Conservation (phyloP, 2,329 filamentous ascomycete genomes). For the Alternaria sp. region DNA sequence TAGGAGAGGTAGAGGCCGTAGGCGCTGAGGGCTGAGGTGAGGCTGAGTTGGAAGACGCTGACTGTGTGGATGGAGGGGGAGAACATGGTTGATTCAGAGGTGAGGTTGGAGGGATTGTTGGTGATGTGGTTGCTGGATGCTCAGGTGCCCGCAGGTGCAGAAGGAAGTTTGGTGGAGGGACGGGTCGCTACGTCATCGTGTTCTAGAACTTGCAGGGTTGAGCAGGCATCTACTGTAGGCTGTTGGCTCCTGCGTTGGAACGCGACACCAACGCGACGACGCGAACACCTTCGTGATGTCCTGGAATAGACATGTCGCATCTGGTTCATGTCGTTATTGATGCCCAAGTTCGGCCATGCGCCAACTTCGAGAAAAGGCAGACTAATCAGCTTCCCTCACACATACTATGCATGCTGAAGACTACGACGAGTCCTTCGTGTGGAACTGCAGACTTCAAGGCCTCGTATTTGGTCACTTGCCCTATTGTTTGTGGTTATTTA, state of each 20-base stretch:
- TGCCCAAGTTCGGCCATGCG: neutral
- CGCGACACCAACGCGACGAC: neutral
- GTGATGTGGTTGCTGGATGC: neutral
- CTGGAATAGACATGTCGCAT: neutral
- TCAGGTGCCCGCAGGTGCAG: too few relatives aligned
- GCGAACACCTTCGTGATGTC: neutral
- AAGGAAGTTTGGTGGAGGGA: neutral
- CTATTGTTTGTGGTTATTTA: neutral
- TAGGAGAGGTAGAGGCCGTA: constrained; percentile 44
- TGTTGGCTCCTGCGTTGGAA: neutral
- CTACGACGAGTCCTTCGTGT: neutral
- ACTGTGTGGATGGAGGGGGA: neutral
- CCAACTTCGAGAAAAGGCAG: neutral
- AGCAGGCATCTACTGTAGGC: too few relatives aligned
- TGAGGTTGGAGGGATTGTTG: neutral
- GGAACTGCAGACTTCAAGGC: neutral
- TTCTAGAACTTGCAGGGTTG: neutral
- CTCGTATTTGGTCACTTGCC: neutral
- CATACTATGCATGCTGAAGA: neutral
- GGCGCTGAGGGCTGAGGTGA: constrained; percentile 29
- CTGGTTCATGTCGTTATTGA: neutral
- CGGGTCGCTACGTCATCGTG: neutral
- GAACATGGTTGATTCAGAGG: neutral
- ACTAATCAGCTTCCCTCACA: neutral
- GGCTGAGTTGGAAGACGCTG: constrained; percentile 18